phyloP scores from a whole-genome alignment of 192 early-diverging fungal genomes.

The Coemansia sp. region DNA sequence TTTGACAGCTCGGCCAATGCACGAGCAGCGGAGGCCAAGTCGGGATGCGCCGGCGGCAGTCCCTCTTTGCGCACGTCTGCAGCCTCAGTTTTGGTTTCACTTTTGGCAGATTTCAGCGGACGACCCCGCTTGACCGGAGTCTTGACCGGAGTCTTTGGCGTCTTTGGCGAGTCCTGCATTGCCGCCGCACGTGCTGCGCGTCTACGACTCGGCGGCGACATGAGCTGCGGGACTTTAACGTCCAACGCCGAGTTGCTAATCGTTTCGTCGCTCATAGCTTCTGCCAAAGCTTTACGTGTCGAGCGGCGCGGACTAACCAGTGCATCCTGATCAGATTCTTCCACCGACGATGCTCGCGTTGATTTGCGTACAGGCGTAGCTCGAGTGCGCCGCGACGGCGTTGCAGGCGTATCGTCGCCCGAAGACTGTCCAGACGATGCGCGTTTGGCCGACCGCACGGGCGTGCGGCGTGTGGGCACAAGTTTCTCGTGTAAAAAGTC shows the following conservation, averaged over 20 bases:
- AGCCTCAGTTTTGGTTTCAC: not conserved
- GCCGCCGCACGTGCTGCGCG: constrained; percentile 2
- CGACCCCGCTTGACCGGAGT: constrained; percentile 4
- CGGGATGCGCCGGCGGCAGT: constrained; percentile 29
- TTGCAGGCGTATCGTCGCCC: constrained; percentile 16
- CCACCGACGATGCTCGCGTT: not conserved
- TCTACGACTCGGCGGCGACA: constrained; percentile 19
- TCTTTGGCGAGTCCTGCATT: not conserved
- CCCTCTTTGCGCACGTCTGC: not conserved
- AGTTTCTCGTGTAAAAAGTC: constrained; percentile 24
- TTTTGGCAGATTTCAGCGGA: not conserved
- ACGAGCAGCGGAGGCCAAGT: constrained; percentile 21
- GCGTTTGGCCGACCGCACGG: constrained; percentile 7
- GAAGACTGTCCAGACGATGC: constrained; percentile 4
- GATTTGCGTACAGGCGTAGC: not conserved
- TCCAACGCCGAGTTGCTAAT: not conserved
- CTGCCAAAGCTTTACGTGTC: not conserved
- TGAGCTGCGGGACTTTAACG: not conserved
- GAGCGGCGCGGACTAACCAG: not conserved
- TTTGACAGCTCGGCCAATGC: constrained; percentile 23
- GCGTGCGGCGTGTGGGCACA: constrained; percentile 9
- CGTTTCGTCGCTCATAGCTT: not conserved
- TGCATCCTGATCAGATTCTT: not conserved
- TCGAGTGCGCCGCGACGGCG: constrained; percentile 2
- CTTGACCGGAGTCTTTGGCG: not conserved